A percentile compares a stretch with the other conserved stretches of the same genome.
phyloP scores from a whole-genome alignment of 805 yeast genomes.

The Wickerhamiella slavikovae region DNA sequence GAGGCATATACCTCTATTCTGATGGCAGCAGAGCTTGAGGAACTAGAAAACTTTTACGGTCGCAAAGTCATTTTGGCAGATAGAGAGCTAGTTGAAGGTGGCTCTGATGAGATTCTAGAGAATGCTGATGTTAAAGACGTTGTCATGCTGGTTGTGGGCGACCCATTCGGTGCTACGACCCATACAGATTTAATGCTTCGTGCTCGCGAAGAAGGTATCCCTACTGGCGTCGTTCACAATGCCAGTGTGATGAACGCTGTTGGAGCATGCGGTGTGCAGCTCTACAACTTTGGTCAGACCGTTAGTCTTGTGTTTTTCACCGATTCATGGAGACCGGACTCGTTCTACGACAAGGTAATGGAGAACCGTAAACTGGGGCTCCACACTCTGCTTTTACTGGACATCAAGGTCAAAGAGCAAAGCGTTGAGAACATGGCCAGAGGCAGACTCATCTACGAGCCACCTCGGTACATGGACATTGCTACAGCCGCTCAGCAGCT shows the following conservation, averaged over 20 bases:
- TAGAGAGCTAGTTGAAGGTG: slow-evolving; percentile 81
- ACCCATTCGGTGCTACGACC: slow-evolving; percentile 95
- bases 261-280: slow-evolving; percentile 91
- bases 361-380: slow-evolving; percentile 82
- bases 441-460: slow-evolving; percentile 81
- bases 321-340: slow-evolving; percentile 89
- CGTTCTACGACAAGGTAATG: slow-evolving; percentile 72
- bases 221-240: slow-evolving; percentile 71
- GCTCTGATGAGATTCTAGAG: slow-evolving; percentile 61
- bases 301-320: slow-evolving; percentile 93
- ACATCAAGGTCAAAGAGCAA: slow-evolving; percentile 93
- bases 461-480: slow-evolving; percentile 91
- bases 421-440: slow-evolving; percentile 85
- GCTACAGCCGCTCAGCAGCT: slow-evolving; percentile 76
- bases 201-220: slow-evolving; percentile 67
- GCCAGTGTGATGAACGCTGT: slow-evolving; percentile 98
- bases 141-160: slow-evolving; percentile 93
- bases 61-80: slow-evolving; percentile 75
- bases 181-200: slow-evolving; percentile 86
- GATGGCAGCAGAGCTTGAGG: slow-evolving; percentile 70
- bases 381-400: slow-evolving; percentile 73
- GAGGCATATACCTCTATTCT: slow-evolving; percentile 91
- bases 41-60: slow-evolving; percentile 69
- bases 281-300: slow-evolving; percentile 91
- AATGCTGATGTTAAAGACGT: slow-evolving; percentile 65